Base-by-base conservation (phyloP, 2,329 filamentous ascomycete species). In the Penicillium nordicum region DNA sequence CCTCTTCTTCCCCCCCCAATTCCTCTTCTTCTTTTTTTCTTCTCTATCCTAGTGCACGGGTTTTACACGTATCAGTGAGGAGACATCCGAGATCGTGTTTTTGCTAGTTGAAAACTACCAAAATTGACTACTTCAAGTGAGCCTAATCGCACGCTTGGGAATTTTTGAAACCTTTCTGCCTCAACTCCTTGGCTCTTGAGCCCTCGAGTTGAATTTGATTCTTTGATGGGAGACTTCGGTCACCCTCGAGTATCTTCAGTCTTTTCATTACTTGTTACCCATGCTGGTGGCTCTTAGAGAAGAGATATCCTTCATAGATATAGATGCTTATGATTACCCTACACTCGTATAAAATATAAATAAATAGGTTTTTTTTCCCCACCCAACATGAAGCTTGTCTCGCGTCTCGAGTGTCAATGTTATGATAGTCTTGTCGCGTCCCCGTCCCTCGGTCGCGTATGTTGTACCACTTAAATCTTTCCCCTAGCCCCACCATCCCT, bases 51-150 rank as follows among this genome's bases (percentile, higher is more conserved):
- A 66, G 72, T 75, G 72, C 72, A 87, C 78, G 85, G 86, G 88
- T 86, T 84, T 88, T 88, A 89, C 83, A 86, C 84, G 84, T 87
- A 84, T 84, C 86, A 88, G 86, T 91, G 88, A 91, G 85, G 88
- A 90, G 87, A 86, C 83, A 86, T 90, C 88, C 85, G 88, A 91
- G 87, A 85, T 84, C 83, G 84, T 83, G 82, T 90, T 90, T 89
- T 90, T 90, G 88, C 88, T 90, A 89, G 87, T 89, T 90, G 87
- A 89, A 89, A 89, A 89, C 87, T 89, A 89, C 80, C 79, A 72
- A 72, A 82, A 80, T 81, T 88, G 88, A 90, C 88, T 81, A 81
- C 88, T 92, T 80, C 80, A 82, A 78, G 82, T 83, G 84, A 86
- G 82, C 83, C 36, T 38, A 82, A 80, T 79, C 81, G 82, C 80